These are phyloP conservation scores for Blumeria hordei DNA, from an alignment of 2,329 filamentous ascomycete genomes.

Conservation along the genomic window DNA sequence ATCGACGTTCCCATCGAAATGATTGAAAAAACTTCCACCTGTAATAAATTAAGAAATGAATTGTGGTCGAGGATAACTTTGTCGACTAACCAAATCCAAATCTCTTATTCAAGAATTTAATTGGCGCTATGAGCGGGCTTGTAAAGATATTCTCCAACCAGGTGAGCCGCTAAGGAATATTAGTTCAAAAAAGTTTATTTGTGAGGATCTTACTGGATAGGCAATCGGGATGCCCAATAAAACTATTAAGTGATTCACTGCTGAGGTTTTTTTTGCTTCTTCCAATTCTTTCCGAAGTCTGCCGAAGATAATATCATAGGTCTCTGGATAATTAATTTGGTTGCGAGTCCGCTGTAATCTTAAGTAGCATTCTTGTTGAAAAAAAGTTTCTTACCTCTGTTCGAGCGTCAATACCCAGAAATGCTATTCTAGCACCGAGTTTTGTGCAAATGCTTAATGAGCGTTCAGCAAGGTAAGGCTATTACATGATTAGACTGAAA, in stretches of 20 bases:
- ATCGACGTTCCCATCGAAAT: slow-evolving; percentile 84
- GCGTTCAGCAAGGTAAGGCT: slow-evolving; percentile 67
- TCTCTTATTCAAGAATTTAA: slow-evolving; percentile 73
- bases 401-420: slow-evolving; percentile 75
- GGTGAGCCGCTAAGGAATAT: slow-evolving; percentile 44
- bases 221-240: slow-evolving; percentile 72
- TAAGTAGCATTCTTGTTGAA: neutral
- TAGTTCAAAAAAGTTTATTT: neutral
- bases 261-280: slow-evolving; percentile 42
- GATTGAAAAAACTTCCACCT: slow-evolving; percentile 70
- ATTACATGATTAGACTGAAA: slow-evolving; percentile 1
- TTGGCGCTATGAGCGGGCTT: slow-evolving; percentile 66
- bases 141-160: slow-evolving; percentile 86
- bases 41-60: neutral
- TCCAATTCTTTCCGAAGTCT: slow-evolving; percentile 50
- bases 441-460: slow-evolving; percentile 73
- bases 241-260: slow-evolving; percentile 72
- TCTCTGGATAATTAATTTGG: slow-evolving; percentile 85
- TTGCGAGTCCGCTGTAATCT: slow-evolving; percentile 45
- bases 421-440: slow-evolving; percentile 59
- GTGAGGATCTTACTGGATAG: slow-evolving; percentile 35
- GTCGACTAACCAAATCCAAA: slow-evolving; percentile 40
- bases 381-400: slow-evolving; percentile 31
- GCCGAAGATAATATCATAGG: slow-evolving; percentile 63
- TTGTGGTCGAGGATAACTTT: neutral